Conservation (phyloP, 164 flowering plant species). For the Magnolia kwangsiensis region DNA sequence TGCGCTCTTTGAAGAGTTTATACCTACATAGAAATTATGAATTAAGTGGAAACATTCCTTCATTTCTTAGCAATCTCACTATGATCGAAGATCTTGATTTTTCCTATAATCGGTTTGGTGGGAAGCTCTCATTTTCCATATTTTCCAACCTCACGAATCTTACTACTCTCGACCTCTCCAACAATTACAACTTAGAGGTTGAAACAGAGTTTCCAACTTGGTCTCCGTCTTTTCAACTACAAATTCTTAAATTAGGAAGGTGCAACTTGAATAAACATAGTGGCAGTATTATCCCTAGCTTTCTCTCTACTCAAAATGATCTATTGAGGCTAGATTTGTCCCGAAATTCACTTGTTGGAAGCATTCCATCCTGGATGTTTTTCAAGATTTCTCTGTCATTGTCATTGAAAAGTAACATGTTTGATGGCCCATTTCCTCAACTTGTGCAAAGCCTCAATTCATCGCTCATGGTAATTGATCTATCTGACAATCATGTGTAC, state of each 20-base stretch:
- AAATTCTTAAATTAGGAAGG: not conserved
- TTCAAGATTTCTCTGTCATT: not conserved
- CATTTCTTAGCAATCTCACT: not conserved
- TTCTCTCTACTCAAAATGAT: not conserved
- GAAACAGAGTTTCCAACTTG: conserved; percentile 4
- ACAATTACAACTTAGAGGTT: not conserved
- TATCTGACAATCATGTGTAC: conserved; percentile 9
- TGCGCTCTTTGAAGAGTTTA: not conserved
- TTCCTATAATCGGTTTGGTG: not conserved
- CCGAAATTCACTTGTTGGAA: not conserved
- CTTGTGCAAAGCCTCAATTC: not conserved
- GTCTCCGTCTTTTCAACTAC: conserved; percentile 1
- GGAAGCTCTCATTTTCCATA: not conserved
- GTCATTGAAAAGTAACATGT: not conserved
- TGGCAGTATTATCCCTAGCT: not conserved
- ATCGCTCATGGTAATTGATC: not conserved
- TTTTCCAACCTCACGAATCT: not conserved
- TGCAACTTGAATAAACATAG: conserved; percentile 1
- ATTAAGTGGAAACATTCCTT: not conserved
- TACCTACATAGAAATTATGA: not conserved
- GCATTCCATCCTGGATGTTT: conserved; percentile 7
- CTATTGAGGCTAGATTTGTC: not conserved
- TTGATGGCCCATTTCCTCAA: not conserved
- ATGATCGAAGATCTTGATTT: not conserved
- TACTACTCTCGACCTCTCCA: not conserved